Percentiles rank a stretch among this genome's conserved stretches.
phyloP scores from a whole-genome alignment of 1,139 yeast genomes.

The Blastobotrys indianensis region DNA sequence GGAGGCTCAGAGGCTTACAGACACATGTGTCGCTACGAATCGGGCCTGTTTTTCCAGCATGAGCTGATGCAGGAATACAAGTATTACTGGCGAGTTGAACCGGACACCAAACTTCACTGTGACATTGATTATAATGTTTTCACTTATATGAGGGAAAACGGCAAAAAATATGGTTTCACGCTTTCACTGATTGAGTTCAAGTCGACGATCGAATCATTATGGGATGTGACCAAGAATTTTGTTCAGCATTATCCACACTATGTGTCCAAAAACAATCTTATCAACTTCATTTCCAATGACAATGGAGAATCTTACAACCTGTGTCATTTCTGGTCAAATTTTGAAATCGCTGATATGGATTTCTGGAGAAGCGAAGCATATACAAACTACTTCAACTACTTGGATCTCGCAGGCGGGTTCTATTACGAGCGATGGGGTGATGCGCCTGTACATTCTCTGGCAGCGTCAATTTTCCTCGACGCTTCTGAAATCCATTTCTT shows the following conservation, averaged over 20 bases:
- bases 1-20: constrained; percentile 64
- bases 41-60: constrained; percentile 85
- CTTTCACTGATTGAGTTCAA: constrained; percentile 74
- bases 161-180: constrained; percentile 71
- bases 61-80: constrained; percentile 64
- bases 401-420: constrained; percentile 79
- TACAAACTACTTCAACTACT: constrained; percentile 56
- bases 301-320: constrained; percentile 53
- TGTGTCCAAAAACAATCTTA: constrained; percentile 57
- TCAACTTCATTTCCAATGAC: constrained; percentile 69
- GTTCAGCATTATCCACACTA: constrained; percentile 58
- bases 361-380: constrained; percentile 74
- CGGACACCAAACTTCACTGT: constrained; percentile 71
- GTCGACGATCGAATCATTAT: constrained; percentile 72
- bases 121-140: constrained; percentile 79
- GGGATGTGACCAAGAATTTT: constrained; percentile 71
- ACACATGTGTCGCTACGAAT: constrained; percentile 88
- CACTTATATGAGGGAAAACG: constrained; percentile 70
- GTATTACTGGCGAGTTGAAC: constrained; percentile 94
- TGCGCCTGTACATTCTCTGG: constrained; percentile 86
- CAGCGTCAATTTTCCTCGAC: constrained; percentile 69
- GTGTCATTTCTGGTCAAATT: constrained; percentile 88
- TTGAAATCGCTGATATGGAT: constrained; percentile 69
- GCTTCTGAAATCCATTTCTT: constrained; percentile 67
- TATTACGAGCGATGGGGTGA: constrained; percentile 94